A percentile compares a stretch with the other conserved stretches of the same genome.
Conservation (phyloP, 257 asterid genomes). For the Solanum lignicaule region DNA sequence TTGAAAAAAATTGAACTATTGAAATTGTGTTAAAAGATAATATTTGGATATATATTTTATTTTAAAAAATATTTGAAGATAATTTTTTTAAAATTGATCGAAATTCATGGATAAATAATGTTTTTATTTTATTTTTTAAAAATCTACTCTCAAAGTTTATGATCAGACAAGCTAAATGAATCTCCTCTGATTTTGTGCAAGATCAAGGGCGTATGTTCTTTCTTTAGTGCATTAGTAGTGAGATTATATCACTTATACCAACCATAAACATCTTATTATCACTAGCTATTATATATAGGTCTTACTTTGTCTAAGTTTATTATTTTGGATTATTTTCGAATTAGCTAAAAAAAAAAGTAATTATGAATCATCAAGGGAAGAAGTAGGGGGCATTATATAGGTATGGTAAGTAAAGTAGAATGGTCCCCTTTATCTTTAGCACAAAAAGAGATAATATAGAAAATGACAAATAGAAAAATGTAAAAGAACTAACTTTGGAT, state of each 20-base stretch:
- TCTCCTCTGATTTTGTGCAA: not conserved
- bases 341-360: not conserved
- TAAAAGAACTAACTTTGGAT: not conserved
- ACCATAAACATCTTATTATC: not conserved
- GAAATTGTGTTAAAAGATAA: not conserved
- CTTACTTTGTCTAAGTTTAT: not conserved
- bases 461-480: not conserved
- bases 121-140: not conserved
- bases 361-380: not conserved
- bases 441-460: not conserved
- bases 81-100: accelerated
- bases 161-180: not conserved
- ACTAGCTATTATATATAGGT: not conserved
- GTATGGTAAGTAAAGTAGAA: not conserved
- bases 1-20: not conserved
- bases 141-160: not conserved
- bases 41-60: not conserved
- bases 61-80: not conserved
- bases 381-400: not conserved
- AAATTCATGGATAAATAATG: not conserved
- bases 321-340: not conserved
- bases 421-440: not conserved
- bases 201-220: not conserved
- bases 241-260: not conserved
- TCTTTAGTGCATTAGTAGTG: not conserved